Conservation (phyloP, 1,139 yeast genomes). For the Yamadazyma pseudoaaseri region DNA sequence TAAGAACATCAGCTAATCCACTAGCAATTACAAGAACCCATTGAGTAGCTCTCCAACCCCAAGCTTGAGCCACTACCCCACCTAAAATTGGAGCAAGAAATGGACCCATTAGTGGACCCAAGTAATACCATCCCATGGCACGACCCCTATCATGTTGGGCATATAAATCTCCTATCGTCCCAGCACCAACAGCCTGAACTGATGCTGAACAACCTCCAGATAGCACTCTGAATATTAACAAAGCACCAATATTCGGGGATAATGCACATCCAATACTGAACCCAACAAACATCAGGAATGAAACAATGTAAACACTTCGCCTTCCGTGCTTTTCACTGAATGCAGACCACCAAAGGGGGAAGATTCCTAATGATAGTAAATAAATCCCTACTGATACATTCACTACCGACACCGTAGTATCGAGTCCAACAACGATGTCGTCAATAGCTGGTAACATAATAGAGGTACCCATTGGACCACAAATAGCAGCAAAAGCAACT, state of each 20-base stretch:
- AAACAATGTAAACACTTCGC: slow-evolving; percentile 66
- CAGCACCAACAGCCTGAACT: slow-evolving; percentile 90
- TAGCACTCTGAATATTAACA: slow-evolving; percentile 67
- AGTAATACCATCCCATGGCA: slow-evolving; percentile 78
- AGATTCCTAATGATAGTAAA: slow-evolving; percentile 68
- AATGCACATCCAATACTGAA: slow-evolving; percentile 75
- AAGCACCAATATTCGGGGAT: slow-evolving; percentile 57
- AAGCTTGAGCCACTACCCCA: slow-evolving; percentile 66
- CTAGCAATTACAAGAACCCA: slow-evolving; percentile 77
- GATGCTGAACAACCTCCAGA: slow-evolving; percentile 84
- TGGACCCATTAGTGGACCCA: slow-evolving; percentile 84
- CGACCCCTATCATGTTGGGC: slow-evolving; percentile 68
- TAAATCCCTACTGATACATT: slow-evolving; percentile 82
- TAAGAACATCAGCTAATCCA: slow-evolving; percentile 49
- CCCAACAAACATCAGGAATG: slow-evolving; percentile 61
- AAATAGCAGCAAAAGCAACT: slow-evolving; percentile 71
- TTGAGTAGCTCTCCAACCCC: slow-evolving; percentile 91
- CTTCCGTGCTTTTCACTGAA: slow-evolving; percentile 76
- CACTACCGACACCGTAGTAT: slow-evolving; percentile 59
- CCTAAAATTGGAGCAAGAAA: slow-evolving; percentile 79
- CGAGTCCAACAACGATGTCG: slow-evolving; percentile 51
- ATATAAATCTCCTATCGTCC: slow-evolving; percentile 76
- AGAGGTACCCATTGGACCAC: slow-evolving; percentile 93
- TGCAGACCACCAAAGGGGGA: slow-evolving; percentile 90
- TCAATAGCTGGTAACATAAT: slow-evolving; percentile 78